Percentiles rank a stretch among this genome's conserved stretches.
phyloP scores from a whole-genome alignment of 495 filamentous ascomycete genomes.

The Daldinia concentrica region DNA sequence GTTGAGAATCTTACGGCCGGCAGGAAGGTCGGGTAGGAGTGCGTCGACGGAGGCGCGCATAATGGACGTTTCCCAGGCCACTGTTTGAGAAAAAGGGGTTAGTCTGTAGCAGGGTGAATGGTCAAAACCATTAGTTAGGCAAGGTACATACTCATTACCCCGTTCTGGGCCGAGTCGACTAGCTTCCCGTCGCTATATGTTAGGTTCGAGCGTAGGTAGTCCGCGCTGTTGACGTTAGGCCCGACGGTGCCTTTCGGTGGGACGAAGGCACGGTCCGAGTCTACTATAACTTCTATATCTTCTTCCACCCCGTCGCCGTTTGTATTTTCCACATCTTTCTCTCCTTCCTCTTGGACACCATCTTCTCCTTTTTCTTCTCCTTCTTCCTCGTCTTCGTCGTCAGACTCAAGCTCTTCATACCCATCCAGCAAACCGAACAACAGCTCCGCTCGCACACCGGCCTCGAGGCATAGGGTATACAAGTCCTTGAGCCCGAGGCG shows the following conservation, averaged over 20 bases:
- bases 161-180: constrained; percentile 81
- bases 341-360: constrained; percentile 13
- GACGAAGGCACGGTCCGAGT: constrained; percentile 50
- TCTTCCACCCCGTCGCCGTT: constrained; percentile 7
- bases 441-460: constrained; percentile 90
- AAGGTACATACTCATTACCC: constrained; percentile 77
- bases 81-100: constrained; percentile 44
- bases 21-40: constrained; percentile 48
- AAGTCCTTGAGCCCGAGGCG: constrained; percentile 74
- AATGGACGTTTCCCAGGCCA: constrained; percentile 93
- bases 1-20: constrained; percentile 80
- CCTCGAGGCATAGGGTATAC: constrained; percentile 88
- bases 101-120: not conserved
- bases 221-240: constrained; percentile 65
- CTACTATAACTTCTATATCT: constrained; percentile 38
- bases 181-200: constrained; percentile 78
- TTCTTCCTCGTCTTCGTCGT: constrained; percentile 65
- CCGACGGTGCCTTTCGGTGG: constrained; percentile 46
- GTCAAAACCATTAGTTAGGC: constrained; percentile 54
- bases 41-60: constrained; percentile 78
- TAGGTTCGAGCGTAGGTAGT: constrained; percentile 80
- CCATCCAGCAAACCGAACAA: constrained; percentile 78
- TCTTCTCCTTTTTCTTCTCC: constrained; percentile 56
- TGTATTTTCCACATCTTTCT: not conserved
- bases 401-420: constrained; percentile 76